Percentiles rank a stretch among this genome's conserved stretches.
Evolutionary conservation across 139 green algal genomes (phyloP).

Genomic region (Microglena sp.): DNA sequence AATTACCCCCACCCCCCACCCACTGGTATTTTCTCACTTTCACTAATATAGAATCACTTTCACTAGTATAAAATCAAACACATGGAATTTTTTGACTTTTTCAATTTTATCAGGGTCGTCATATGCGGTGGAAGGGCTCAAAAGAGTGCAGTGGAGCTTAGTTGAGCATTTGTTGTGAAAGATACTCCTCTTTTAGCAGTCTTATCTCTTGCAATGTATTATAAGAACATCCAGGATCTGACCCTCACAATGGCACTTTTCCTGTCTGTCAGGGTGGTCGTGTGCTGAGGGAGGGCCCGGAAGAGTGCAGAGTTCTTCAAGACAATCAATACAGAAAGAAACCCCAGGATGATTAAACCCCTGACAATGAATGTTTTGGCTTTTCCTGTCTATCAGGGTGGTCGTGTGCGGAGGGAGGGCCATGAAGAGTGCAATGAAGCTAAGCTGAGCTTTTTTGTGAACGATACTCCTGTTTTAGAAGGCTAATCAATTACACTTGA

Average conservation of each 20-base stretch:
- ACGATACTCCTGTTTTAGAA: background rate
- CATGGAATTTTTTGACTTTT: too few relatives aligned
- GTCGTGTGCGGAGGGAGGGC: too few relatives aligned
- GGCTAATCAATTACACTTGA: background rate
- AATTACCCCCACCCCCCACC: too few relatives aligned
- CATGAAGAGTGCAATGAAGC: background rate
- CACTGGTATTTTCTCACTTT: too few relatives aligned
- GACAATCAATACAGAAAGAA: too few relatives aligned
- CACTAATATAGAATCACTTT: too few relatives aligned
- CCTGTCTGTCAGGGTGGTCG: slow-evolving; percentile 36
- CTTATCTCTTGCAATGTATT: background rate
- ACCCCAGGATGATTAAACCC: too few relatives aligned
- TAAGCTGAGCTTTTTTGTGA: background rate
- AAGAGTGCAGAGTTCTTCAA: slow-evolving; percentile 77
- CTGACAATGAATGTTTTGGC: too few relatives aligned
- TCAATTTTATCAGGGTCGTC: too few relatives aligned
- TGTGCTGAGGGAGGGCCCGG: slow-evolving; percentile 74
- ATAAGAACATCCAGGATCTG: background rate
- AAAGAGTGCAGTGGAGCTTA: background rate
- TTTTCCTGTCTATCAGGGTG: too few relatives aligned
- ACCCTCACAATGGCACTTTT: background rate
- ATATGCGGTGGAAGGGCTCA: too few relatives aligned
- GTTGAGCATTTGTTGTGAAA: background rate
- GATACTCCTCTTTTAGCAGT: background rate
- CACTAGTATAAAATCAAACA: too few relatives aligned